Percentiles rank a stretch among this genome's conserved stretches.
Conservation (phyloP, 2,329 filamentous ascomycete species). For the Aureobasidium sp. region DNA sequence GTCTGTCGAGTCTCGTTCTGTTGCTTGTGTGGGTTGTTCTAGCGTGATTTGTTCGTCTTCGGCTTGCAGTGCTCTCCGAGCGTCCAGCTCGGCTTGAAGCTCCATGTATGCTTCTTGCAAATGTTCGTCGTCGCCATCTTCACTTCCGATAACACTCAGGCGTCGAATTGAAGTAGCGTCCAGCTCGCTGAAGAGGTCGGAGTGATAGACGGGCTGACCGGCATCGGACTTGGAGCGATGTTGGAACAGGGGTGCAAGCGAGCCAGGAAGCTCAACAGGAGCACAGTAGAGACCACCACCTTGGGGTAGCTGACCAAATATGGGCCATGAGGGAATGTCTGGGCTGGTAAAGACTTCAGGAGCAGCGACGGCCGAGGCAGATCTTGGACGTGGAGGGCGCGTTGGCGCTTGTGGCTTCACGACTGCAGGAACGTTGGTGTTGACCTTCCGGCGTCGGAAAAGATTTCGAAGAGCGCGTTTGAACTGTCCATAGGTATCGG, state of each 20-base stretch:
- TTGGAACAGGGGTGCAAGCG: not conserved
- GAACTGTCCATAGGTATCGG: slow-evolving; percentile 18
- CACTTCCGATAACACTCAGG: not conserved
- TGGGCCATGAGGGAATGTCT: not conserved
- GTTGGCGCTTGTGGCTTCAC: slow-evolving; percentile 6
- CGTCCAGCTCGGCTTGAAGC: not conserved
- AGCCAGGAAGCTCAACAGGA: slow-evolving; percentile 1
- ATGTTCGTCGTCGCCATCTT: not conserved
- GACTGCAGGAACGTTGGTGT: slow-evolving; percentile 2
- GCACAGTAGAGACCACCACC: not conserved
- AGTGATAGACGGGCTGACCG: not conserved
- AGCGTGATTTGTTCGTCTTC: not conserved
- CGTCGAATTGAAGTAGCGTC: slow-evolving; percentile 4
- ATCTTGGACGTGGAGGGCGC: slow-evolving; percentile 2
- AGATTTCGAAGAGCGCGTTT: slow-evolving; percentile 22
- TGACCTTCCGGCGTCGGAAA: slow-evolving; percentile 17
- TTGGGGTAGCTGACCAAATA: not conserved
- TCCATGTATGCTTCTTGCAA: not conserved
- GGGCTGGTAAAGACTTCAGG: slow-evolving; percentile 1
- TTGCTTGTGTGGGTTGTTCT: not conserved
- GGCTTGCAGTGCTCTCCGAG: not conserved
- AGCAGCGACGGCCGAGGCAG: slow-evolving; percentile 10
- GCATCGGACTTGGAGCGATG: slow-evolving; percentile 3
- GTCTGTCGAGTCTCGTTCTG: not conserved
- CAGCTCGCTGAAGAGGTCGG: slow-evolving; percentile 7